These are phyloP conservation scores for Tillandsia fasciculata DNA, from an alignment of 176 grass and related monocot species.

Conservation along the genomic window DNA sequence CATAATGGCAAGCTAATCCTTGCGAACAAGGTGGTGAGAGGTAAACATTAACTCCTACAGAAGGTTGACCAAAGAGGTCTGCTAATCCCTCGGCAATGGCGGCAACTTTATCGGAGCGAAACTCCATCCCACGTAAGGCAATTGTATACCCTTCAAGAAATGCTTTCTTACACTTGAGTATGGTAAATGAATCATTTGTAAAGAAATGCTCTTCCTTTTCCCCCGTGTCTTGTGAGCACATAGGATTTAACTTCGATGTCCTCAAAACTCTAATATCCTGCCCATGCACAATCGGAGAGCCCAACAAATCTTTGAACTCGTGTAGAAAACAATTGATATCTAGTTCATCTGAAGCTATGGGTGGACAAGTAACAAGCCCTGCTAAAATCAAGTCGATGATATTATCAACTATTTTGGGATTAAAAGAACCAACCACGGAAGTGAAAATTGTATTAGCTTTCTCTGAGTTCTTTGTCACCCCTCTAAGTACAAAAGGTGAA, in stretches of 20 bases:
- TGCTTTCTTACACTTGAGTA: conserved; percentile 39
- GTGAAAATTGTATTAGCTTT: conserved; percentile 30
- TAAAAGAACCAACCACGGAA: conserved; percentile 31
- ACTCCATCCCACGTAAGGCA: conserved; percentile 77
- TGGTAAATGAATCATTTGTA: conserved; percentile 6
- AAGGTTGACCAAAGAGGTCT: conserved; percentile 82
- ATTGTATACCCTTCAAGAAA: conserved; percentile 66
- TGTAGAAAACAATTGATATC: conserved; percentile 51
- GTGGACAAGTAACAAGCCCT: conserved; percentile 50
- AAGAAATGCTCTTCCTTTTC: conserved; percentile 48
- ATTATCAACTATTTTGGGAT: conserved; percentile 29
- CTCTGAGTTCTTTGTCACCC: conserved; percentile 16
- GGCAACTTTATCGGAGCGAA: conserved; percentile 55
- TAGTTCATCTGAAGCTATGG: conserved; percentile 68
- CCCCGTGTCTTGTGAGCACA: background rate
- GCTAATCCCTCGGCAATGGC: conserved; percentile 43
- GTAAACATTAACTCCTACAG: conserved; percentile 77
- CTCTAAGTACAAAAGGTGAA: conserved; percentile 34
- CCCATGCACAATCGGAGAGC: conserved; percentile 37
- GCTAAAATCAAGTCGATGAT: conserved; percentile 45
- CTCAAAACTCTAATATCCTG: conserved; percentile 70
- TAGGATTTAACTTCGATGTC: conserved; percentile 17
- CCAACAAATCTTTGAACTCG: conserved; percentile 41
- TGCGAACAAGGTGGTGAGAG: conserved; percentile 67
- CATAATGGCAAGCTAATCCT: conserved; percentile 64